Base-by-base conservation (phyloP, 192 early-diverging fungal genomes). In the Linnemannia schmuckeri region DNA sequence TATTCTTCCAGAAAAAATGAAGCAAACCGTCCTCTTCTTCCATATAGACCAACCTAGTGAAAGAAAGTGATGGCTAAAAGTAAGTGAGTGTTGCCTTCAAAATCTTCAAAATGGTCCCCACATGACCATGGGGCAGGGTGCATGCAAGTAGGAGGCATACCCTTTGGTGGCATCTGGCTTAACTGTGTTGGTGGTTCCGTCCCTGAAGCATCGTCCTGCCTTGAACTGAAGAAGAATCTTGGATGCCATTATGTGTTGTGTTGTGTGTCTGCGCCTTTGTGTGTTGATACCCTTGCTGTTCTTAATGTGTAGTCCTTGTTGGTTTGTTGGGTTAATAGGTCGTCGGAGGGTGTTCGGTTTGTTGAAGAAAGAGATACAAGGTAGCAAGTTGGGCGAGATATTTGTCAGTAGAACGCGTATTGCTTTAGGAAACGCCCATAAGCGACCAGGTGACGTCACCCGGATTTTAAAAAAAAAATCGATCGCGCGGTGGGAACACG, bases 1-100 rank as follows among this genome's bases (percentile, higher is more conserved):
- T 90, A 46, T 96, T 94, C 74, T 94, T 95, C 96, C 96, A 97
- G 81, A 91, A 95, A 68, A 97, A 95, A 76, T 95, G 95, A 85
- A 96, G 81, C 30, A 96, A 83, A 33, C 91, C 92, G 69, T 96
- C 95, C n/a, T 95, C 94, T 13, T 89, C 89, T 44, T 93, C 90
- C 93, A 94, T 93, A 79, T 93, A 93, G 42, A 94, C 85, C 35
- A 91, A 75, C 24, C 93, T 93, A 80, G 18, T 1, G 49, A n/a
- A 18, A 70, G 2, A 22, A 61, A 52, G 13, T 17, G 30, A 10
- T 63, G 30, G 27, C 24, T 20, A 69, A 15, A 4, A 40, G 61
- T 66, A 12, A 66, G 30, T 33, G 8, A n/a, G 55, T 27, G n/a
- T 27, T 61, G n/a, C 2, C 2, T 27, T 61, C 15, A 49, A 38